Base-by-base conservation (phyloP, 73 alveolate species). In the Paramecium bursaria region DNA sequence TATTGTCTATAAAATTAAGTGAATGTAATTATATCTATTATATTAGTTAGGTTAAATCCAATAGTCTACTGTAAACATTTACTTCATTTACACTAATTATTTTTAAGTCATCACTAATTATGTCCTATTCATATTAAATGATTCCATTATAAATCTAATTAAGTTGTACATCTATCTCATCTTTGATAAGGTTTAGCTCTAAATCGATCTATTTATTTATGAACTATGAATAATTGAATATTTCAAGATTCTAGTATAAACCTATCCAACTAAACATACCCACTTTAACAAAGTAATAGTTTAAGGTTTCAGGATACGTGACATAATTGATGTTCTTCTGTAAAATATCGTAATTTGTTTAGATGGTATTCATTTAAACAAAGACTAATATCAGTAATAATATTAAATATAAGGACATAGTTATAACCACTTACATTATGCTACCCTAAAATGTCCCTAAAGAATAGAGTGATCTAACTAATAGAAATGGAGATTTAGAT, bases 291-390 rank as follows among this genome's bases (percentile, higher is more conserved):
- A 67, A 67, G 22, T 67, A 67, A 14, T 39, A 67, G 3, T 67
- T 67, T 4, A 67, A 27, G 14, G 82, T 67, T 42, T 67, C 82
- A 3, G 82, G 82, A 67, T 67, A 67, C 5, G 82, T 67, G 0
- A 67, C 82, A 27, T 33, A 67, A 67, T 67, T 67, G 1, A 67
- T 67, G 44, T 67, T 67, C 0, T 53, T 67, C 44, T 67, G 44
- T 9, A 67, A 21, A 5, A 67, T 67, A 23, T 67, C 55, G 44
- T 67, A 67, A 67, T 67, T 67, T 21, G 60, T 67, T 42, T 67
- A 26, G 3, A 67, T 67, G 19, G 44, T 31, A 4, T 44, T 33
- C 10, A 67, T 2, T 21, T 67, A 21, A 67, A 67, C 82, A 67
- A 67, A 67, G 2, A 67, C 82, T 6, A 67, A 23, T 10, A 42